Evolutionary conservation across 306 rosid genomes (phyloP).

Genomic region (Trifolium pratense): DNA sequence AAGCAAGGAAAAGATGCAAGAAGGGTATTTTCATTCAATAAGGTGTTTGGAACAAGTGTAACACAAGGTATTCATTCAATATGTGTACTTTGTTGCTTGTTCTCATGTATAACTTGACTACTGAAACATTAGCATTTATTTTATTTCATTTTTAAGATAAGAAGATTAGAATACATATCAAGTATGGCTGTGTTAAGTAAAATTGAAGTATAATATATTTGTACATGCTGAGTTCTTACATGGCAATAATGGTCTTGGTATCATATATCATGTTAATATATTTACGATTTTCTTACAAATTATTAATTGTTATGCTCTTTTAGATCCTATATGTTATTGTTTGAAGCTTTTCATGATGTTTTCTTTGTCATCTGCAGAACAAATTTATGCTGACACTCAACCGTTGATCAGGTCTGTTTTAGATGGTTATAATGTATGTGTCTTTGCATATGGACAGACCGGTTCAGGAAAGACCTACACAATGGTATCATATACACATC

Average conservation of each 20-base stretch:
- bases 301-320: slow-evolving; percentile 18
- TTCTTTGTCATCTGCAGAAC: slow-evolving; percentile 63
- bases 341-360: slow-evolving; percentile 31
- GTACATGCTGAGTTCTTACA: no score
- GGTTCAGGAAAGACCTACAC: slow-evolving; percentile 99
- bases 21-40: slow-evolving; percentile 89
- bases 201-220: no score
- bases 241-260: slow-evolving; percentile 4
- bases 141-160: no score
- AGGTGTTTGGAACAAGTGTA: slow-evolving; percentile 82
- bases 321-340: neutral
- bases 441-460: slow-evolving; percentile 98
- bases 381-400: slow-evolving; percentile 87
- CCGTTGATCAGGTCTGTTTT: slow-evolving; percentile 83
- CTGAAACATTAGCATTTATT: neutral
- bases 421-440: slow-evolving; percentile 94
- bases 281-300: slow-evolving; percentile 7
- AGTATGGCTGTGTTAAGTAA: no score
- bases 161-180: no score
- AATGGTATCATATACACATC: slow-evolving; percentile 62
- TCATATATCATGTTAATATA: neutral
- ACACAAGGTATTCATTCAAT: slow-evolving; percentile 75
- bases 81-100: neutral
- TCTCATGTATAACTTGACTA: neutral
- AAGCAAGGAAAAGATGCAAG: slow-evolving; percentile 91